phyloP scores from a whole-genome alignment of 805 yeast genomes.

The Yarrowia porcina region DNA sequence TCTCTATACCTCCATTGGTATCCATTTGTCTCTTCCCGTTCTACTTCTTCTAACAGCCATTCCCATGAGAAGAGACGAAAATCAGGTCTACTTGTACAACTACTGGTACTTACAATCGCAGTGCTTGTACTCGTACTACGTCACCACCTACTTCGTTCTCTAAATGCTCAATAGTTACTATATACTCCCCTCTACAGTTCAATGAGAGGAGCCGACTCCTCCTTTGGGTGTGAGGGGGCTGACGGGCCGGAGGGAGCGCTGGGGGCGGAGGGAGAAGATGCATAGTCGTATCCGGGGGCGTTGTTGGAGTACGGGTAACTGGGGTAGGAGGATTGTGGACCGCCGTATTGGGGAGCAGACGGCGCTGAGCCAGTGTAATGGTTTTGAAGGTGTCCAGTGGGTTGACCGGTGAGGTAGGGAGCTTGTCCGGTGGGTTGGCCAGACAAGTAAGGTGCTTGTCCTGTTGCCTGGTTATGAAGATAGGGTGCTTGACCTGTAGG shows the following conservation, averaged over 20 bases:
- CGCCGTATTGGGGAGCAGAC: constrained; percentile 3
- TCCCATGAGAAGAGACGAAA: too few species aligned
- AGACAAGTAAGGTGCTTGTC: neutral
- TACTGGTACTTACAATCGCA: too few species aligned
- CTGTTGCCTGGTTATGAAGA: neutral
- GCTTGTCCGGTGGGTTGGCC: neutral
- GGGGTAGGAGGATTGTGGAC: neutral
- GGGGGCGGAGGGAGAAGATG: constrained; percentile 15
- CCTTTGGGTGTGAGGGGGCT: too few species aligned
- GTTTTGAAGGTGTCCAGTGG: neutral
- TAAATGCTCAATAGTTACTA: too few species aligned
- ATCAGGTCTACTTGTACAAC: neutral
- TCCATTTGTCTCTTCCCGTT: too few species aligned
- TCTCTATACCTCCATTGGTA: too few species aligned
- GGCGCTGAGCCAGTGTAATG: neutral
- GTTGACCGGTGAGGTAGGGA: neutral
- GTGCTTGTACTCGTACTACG: too few species aligned
- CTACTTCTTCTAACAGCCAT: too few species aligned
- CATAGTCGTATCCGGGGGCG: constrained; percentile 15
- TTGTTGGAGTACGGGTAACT: neutral
- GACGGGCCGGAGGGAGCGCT: neutral
- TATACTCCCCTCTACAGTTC: too few species aligned
- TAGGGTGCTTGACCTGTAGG: neutral
- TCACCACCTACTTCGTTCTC: too few species aligned
- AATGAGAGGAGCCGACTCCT: constrained; percentile 21